phyloP scores from a whole-genome alignment of 371 early-diverging fungal genomes.

The Vairimorpha necatrix region DNA sequence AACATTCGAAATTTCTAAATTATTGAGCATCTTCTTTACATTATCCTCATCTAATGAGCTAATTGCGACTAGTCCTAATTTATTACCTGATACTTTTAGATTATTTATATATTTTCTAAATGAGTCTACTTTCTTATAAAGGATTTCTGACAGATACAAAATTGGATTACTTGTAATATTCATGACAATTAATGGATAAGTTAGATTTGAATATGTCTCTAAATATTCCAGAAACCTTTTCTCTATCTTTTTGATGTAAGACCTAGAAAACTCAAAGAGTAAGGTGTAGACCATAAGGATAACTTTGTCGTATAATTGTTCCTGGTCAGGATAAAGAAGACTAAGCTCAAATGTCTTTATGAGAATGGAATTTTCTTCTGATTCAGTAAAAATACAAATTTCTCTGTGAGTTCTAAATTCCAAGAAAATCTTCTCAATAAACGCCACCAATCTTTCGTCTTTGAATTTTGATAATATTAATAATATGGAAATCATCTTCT shows the following conservation, averaged over 20 bases:
- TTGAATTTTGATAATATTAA: not conserved
- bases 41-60: not conserved
- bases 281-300: not conserved
- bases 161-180: not conserved
- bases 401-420: constrained; percentile 19
- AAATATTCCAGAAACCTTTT: not conserved
- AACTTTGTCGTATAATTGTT: not conserved
- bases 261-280: not conserved
- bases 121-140: not conserved
- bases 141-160: not conserved
- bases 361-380: constrained; percentile 9
- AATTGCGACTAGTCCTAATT: not conserved
- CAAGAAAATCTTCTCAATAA: constrained; percentile 24
- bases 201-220: not conserved
- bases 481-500: constrained; percentile 4
- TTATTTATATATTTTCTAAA: constrained; percentile 14
- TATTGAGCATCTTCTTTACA: not conserved
- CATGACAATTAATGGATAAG: not conserved
- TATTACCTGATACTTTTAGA: not conserved
- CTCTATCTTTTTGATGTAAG: not conserved
- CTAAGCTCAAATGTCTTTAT: constrained; percentile 34
- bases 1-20: not conserved
- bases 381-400: constrained; percentile 2
- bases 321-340: not conserved
- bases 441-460: constrained; percentile 10